Evolutionary conservation across 208 protist species (phyloP), one percentile per base, ranked within the genome.

Genomic region (Naegleria gruberi): DNA sequence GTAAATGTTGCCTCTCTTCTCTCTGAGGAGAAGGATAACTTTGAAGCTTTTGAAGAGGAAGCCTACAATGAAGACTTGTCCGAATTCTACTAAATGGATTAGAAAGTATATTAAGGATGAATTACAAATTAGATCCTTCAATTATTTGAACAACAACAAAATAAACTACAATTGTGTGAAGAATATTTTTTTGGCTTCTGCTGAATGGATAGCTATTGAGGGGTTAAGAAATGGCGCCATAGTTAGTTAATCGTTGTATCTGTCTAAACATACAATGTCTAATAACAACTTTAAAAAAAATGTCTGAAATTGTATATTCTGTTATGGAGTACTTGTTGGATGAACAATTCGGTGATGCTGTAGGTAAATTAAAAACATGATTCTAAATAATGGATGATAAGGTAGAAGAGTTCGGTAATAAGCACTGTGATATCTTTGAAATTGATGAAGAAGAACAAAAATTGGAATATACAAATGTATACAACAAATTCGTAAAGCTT

Each of bases 401-500:
- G 65, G 65, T 77, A 0, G 65, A 77, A 26, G 65, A 77, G 1
- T 77, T 77, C n/a, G 17, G 26, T 37, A 37, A 37, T 8, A 30
- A 77, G 8, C 65, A 77, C 34, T 77, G 65, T 8, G 65, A 77
- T 77, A 77, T 77, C 26, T 77, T 77, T 77, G 65, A 77, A 8
- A 37, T 77, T 37, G 30, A 77, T 77, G 30, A 30, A 8, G 65
- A 77, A n/a, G 65, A 77, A 77, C 65, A 77, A 77, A 77, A 77
- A 37, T n/a, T 77, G 2, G 65, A 77, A 84, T 84, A 84, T 84
- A 84, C 81, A 84, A 45, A 84, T 43, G 42, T 84, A 12, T 84
- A 84, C n/a, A 84, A 84, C n/a, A 84, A 84, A 45, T 84, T 84
- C 17, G 4, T 41, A 23, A 84, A 42, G 30, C 40, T 84, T 6